A percentile compares a stretch with the other conserved stretches of the same genome.
These are phyloP conservation scores for Aquilaria yunnanensis DNA, from an alignment of 345 rosid genomes.

Conservation along the genomic window DNA sequence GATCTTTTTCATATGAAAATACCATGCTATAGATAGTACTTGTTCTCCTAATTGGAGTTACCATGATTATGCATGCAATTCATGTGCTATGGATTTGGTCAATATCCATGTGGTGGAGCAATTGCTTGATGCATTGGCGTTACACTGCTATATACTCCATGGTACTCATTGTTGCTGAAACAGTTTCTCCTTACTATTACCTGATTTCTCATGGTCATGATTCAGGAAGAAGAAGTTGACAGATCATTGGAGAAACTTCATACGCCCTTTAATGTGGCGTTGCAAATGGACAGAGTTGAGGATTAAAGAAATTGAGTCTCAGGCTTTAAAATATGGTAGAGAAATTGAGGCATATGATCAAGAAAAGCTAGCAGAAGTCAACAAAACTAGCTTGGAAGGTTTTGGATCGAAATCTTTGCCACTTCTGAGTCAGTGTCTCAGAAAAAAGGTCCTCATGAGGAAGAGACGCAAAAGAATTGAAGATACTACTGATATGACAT, in stretches of 20 bases:
- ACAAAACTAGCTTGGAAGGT: constrained; percentile 44
- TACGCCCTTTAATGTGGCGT: constrained; percentile 85
- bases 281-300: constrained; percentile 85
- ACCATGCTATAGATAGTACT: too few relatives aligned
- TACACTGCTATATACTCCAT: too few relatives aligned
- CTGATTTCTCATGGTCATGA: constrained; percentile 2
- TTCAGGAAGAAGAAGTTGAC: constrained; percentile 82
- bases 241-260: constrained; percentile 74
- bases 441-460: constrained; percentile 56
- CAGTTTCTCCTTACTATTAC: constrained; percentile 2
- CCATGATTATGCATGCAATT: too few relatives aligned
- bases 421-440: constrained; percentile 45
- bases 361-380: constrained; percentile 32
- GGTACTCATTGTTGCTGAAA: too few relatives aligned
- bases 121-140: too few relatives aligned
- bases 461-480: constrained; percentile 74
- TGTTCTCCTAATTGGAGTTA: too few relatives aligned
- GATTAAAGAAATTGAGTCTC: constrained; percentile 66
- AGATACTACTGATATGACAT: constrained; percentile 39
- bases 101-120: too few relatives aligned
- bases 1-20: too few relatives aligned
- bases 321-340: constrained; percentile 49
- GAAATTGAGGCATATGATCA: constrained; percentile 44
- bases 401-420: constrained; percentile 63
- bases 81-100: too few relatives aligned